A percentile compares a stretch with the other conserved stretches of the same genome.
These are phyloP conservation scores for Xylariaceae sp. DNA, from an alignment of 2,329 filamentous ascomycete species.

Conservation along the genomic window DNA sequence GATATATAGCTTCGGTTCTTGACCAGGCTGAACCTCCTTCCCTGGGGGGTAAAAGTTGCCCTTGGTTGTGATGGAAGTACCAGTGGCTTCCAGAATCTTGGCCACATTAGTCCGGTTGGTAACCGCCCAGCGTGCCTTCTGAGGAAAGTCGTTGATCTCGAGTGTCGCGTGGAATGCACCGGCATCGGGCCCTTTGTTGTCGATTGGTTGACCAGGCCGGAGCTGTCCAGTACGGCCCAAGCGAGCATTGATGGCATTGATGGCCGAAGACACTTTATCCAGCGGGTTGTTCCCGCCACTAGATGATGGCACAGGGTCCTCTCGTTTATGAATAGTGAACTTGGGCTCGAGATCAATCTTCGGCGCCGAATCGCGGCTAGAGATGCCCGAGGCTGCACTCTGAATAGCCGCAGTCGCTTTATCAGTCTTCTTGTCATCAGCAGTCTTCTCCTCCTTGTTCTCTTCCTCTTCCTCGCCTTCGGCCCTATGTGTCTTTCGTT, in stretches of 20 bases:
- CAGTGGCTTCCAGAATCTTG: slow-evolving; percentile 92
- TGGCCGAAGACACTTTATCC: slow-evolving; percentile 84
- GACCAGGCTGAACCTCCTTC: slow-evolving; percentile 69
- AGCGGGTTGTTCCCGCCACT: slow-evolving; percentile 57
- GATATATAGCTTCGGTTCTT: slow-evolving; percentile 93
- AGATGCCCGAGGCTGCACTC: slow-evolving; percentile 53
- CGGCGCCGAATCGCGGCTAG: slow-evolving; percentile 44
- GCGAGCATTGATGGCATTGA: slow-evolving; percentile 84
- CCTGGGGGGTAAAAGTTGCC: slow-evolving; percentile 81
- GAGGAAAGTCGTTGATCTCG: slow-evolving; percentile 98
- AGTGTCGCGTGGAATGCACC: slow-evolving; percentile 94
- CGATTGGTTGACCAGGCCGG: slow-evolving; percentile 86
- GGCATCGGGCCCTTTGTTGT: slow-evolving; percentile 97
- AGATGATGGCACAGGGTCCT: slow-evolving; percentile 44
- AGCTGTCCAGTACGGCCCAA: slow-evolving; percentile 85
- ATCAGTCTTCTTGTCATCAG: slow-evolving; percentile 65
- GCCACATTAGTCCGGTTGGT: slow-evolving; percentile 98
- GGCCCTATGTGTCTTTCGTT: slow-evolving; percentile 84
- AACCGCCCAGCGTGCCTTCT: slow-evolving; percentile 97
- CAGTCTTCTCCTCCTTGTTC: slow-evolving; percentile 62
- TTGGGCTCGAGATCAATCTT: slow-evolving; percentile 49
- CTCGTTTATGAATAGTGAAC: slow-evolving; percentile 67
- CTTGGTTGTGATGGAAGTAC: slow-evolving; percentile 95
- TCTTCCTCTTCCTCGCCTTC: slow-evolving; percentile 77
- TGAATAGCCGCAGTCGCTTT: slow-evolving; percentile 61